phyloP scores from a whole-genome alignment of 1,284 basidiomycete genomes.

The Leccinum laetum region DNA sequence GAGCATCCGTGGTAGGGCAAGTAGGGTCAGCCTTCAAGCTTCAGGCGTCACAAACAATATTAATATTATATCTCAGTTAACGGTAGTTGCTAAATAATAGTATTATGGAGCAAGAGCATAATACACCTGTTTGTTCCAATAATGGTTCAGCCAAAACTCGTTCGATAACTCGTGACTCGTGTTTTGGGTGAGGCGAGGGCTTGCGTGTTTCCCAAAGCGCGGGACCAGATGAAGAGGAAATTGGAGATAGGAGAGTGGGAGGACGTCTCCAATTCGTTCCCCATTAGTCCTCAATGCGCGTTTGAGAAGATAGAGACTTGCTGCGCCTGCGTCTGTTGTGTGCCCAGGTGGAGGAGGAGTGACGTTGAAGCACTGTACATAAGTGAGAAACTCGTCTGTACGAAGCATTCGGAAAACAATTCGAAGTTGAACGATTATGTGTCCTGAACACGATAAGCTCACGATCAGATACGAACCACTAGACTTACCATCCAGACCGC shows the following conservation, averaged over 20 bases:
- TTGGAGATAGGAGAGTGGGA: background rate
- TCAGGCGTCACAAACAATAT: no score
- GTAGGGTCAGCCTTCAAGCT: no score
- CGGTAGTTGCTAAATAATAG: background rate
- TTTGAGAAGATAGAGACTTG: background rate
- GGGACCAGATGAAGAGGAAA: background rate
- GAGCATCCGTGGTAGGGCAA: no score
- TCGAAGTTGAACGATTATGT: background rate
- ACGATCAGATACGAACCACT: background rate
- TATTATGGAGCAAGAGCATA: background rate
- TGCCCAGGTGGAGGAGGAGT: background rate
- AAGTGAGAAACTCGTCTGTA: background rate
- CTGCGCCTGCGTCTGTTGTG: background rate
- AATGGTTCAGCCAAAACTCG: background rate
- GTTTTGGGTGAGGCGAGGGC: background rate
- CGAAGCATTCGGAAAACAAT: background rate
- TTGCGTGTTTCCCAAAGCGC: background rate
- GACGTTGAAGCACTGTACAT: background rate
- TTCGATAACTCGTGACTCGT: background rate
- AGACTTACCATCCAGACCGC: background rate
- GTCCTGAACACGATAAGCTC: background rate
- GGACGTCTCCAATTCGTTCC: background rate
- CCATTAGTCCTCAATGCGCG: background rate
- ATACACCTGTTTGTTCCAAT: background rate
- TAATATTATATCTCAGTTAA: background rate